phyloP scores from a whole-genome alignment of 2,329 filamentous ascomycete species.

The Curvularia hawaiiensis region DNA sequence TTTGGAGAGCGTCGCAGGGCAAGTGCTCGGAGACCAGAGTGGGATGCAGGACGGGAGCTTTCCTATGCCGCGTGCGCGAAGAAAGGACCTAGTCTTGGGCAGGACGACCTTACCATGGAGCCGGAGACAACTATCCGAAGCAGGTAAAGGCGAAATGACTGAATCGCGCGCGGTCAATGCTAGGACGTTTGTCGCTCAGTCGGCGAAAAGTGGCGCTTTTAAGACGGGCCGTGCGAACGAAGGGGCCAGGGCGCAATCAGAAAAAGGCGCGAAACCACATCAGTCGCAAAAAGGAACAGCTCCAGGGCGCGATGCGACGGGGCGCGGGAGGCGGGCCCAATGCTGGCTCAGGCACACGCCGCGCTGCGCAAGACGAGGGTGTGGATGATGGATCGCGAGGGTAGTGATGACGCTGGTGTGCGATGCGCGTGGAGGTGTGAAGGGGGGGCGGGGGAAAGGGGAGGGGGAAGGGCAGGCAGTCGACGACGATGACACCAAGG shows the following conservation, averaged over 20 bases:
- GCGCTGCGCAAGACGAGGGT: neutral
- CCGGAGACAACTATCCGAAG: constrained; percentile 44
- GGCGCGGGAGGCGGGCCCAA: constrained; percentile 14
- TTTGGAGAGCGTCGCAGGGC: constrained; percentile 46
- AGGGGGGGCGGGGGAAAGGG: constrained; percentile 3
- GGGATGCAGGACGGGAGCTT: constrained; percentile 38
- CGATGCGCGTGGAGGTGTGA: neutral
- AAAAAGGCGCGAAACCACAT: constrained; percentile 23
- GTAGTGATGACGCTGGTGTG: neutral
- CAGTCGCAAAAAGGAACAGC: constrained; percentile 22
- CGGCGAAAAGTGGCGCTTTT: constrained; percentile 35
- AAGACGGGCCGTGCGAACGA: constrained; percentile 36
- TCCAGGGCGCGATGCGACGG: constrained; percentile 13
- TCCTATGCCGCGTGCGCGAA: constrained; percentile 38
- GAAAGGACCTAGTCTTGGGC: constrained; percentile 38
- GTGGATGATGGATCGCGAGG: neutral
- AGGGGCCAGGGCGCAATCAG: constrained; percentile 33
- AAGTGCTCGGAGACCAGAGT: constrained; percentile 34
- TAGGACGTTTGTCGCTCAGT: constrained; percentile 40
- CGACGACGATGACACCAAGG: neutral
- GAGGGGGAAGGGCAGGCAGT: neutral
- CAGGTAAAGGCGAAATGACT: constrained; percentile 34
- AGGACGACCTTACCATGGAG: constrained; percentile 46
- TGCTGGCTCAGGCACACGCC: constrained; percentile 13
- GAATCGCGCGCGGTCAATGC: constrained; percentile 40